Evolutionary conservation across 1,139 yeast species (phyloP), one percentile per base, ranked within the genome.

Genomic region (Kurtzmaniella quercitrusa): DNA sequence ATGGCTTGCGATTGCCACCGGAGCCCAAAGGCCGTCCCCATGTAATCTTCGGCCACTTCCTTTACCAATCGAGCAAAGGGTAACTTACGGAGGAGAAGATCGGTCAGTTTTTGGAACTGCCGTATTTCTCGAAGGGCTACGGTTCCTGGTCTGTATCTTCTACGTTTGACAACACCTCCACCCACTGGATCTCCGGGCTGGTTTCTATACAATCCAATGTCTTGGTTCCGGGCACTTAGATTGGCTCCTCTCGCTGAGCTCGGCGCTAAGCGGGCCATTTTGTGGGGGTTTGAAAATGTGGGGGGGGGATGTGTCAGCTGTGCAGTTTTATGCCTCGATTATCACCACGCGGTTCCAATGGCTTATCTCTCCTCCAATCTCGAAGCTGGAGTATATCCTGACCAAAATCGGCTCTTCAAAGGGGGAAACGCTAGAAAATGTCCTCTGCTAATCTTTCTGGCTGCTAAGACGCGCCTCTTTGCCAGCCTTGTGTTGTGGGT

Each of bases 1-100:
- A 91, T 76, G 1, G 97, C 98, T 56, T 85, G 81, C 17, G 90
- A 80, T 59, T 91, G 96, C 96, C 97, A 91, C 56, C 94, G 76
- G 43, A 87, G 68, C 15, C 82, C 82, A 47, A 79, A 76, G 39
- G 79, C 81, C 10, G 65, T 61, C 1, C 82, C 82, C 33, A 77
- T 75, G 48, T 77, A 86, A 46, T 82, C 82, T 43, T 80, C 81
- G 1, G 95, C 87, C 1, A 91, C 85, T 52, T 91, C 97, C 46
- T 89, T 78, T 6, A 85, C 83, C 31, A 90, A 70, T 49, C 96
- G 72, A 2, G 96, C 94, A 73, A 91, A 91, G n/a, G 98, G 98
- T 39, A 91, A 74, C 57, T 89, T 89, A 38, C 93, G 73, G 33
- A 91, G 72, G 43, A 91, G 70, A 40, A 91, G 67, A 48, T 87